These are phyloP conservation scores for Wickerhamiella parazyma DNA, from an alignment of 805 yeast species.

Conservation along the genomic window DNA sequence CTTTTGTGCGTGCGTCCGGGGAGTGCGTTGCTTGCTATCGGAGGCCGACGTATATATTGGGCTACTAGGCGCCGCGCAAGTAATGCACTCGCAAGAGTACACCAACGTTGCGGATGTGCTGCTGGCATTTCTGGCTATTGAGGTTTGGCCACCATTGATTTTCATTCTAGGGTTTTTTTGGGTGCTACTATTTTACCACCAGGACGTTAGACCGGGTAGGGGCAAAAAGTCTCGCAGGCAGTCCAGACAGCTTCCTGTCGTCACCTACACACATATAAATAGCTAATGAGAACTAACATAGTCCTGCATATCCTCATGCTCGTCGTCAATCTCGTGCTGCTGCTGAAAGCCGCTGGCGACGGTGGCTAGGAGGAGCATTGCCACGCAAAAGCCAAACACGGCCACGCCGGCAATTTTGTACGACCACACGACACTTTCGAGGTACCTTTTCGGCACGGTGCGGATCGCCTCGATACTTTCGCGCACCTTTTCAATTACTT, in stretches of 20 bases:
- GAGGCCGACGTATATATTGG: no score
- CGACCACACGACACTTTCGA: slow-evolving; percentile 30
- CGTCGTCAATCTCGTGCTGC: slow-evolving; percentile 5
- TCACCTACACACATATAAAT: no score
- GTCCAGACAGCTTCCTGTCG: no score
- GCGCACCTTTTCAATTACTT: slow-evolving; percentile 31
- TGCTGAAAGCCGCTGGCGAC: slow-evolving; percentile 16
- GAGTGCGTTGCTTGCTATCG: background rate
- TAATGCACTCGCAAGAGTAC: background rate
- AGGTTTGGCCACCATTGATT: background rate
- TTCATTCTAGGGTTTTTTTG: background rate
- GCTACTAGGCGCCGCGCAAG: no score
- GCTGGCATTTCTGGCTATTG: background rate
- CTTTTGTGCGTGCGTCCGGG: no score
- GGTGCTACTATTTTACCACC: background rate
- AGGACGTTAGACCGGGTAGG: no score
- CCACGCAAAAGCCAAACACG: slow-evolving; percentile 35
- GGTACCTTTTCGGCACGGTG: slow-evolving; percentile 34
- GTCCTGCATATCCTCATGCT: slow-evolving; percentile 3
- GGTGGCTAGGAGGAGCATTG: slow-evolving; percentile 31
- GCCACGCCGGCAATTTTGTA: slow-evolving; percentile 38
- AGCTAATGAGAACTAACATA: slow-evolving; percentile 1
- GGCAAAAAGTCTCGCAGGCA: no score
- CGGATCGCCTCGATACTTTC: slow-evolving; percentile 39
- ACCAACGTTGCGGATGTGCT: background rate